phyloP scores from a whole-genome alignment of 2,329 filamentous ascomycete genomes.

The Ophiostoma novo-ulmi region DNA sequence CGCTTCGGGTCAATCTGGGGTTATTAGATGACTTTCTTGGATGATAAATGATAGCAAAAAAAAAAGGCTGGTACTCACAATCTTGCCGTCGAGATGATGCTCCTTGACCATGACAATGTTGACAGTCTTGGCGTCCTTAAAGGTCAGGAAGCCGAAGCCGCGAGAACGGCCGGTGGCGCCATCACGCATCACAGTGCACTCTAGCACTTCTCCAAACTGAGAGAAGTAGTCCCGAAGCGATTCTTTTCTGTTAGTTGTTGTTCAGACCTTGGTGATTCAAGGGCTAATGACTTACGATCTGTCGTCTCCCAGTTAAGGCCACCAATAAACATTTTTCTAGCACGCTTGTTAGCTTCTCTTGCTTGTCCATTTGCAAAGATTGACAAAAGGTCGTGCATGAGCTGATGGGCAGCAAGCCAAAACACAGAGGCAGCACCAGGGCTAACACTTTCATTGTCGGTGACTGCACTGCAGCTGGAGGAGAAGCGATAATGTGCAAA shows the following conservation, averaged over 20 bases:
- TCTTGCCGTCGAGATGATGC: slow-evolving; percentile 95
- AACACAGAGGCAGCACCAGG: not conserved
- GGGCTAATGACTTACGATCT: slow-evolving; percentile 24
- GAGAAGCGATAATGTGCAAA: not conserved
- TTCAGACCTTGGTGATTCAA: not conserved
- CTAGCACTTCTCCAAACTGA: slow-evolving; percentile 92
- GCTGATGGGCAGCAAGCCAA: not conserved
- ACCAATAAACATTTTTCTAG: slow-evolving; percentile 99
- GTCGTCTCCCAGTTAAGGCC: slow-evolving; percentile 99
- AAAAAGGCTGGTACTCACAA: slow-evolving; percentile 57
- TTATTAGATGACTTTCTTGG: not conserved
- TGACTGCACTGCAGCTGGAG: not conserved
- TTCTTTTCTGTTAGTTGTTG: slow-evolving; percentile 51
- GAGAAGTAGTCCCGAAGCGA: slow-evolving; percentile 96
- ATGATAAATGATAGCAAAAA: too few relatives aligned
- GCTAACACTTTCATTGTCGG: not conserved
- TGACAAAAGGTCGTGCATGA: not conserved
- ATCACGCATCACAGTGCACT: slow-evolving; percentile 99
- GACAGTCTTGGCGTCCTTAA: slow-evolving; percentile 94
- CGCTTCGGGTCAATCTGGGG: slow-evolving; percentile 91
- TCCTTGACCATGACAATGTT: slow-evolving; percentile 99
- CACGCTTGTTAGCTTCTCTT: not conserved
- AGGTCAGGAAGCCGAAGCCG: slow-evolving; percentile 95
- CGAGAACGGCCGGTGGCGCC: slow-evolving; percentile 87
- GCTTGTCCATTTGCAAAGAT: not conserved